Evolutionary conservation across 1,284 basidiomycete species (phyloP).

Genomic region (Papiliotrema fonsecae): DNA sequence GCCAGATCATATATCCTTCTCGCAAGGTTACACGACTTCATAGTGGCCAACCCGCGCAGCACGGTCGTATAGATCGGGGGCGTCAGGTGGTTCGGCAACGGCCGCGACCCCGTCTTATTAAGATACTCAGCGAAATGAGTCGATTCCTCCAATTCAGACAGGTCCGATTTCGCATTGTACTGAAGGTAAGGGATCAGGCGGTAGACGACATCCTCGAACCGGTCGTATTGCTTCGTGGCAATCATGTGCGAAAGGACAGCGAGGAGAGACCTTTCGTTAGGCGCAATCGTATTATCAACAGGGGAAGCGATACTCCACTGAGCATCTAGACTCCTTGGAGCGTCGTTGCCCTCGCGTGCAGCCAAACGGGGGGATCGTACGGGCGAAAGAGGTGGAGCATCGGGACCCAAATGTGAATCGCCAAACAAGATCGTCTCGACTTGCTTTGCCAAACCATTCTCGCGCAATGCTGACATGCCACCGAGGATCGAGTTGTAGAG

Average conservation of each 20-base stretch:
- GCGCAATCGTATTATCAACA: too few relatives aligned
- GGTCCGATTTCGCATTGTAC: neutral
- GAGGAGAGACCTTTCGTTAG: slow-evolving; percentile 9
- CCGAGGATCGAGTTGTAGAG: slow-evolving; percentile 18
- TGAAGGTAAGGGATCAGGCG: slow-evolving; percentile 1
- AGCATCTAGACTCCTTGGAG: neutral
- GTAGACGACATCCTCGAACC: slow-evolving; percentile 1
- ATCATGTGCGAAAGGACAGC: slow-evolving; percentile 1
- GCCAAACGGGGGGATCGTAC: neutral
- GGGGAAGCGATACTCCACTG: neutral
- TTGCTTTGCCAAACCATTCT: slow-evolving; percentile 14
- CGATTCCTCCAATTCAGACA: neutral
- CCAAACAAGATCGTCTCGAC: slow-evolving; percentile 25
- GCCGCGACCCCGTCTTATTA: neutral
- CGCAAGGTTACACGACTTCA: neutral
- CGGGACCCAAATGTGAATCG: slow-evolving; percentile 4
- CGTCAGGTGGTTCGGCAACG: neutral
- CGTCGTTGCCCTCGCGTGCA: slow-evolving; percentile 1
- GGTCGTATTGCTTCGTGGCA: neutral
- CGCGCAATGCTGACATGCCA: slow-evolving; percentile 11
- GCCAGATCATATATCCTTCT: neutral
- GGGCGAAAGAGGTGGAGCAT: slow-evolving; percentile 2
- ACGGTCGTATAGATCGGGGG: neutral
- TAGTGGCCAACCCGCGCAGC: neutral
- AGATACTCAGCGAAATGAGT: neutral